Base-by-base conservation (phyloP, 176 grass and related monocot species). In the Bolboschoenus planiculmis region DNA sequence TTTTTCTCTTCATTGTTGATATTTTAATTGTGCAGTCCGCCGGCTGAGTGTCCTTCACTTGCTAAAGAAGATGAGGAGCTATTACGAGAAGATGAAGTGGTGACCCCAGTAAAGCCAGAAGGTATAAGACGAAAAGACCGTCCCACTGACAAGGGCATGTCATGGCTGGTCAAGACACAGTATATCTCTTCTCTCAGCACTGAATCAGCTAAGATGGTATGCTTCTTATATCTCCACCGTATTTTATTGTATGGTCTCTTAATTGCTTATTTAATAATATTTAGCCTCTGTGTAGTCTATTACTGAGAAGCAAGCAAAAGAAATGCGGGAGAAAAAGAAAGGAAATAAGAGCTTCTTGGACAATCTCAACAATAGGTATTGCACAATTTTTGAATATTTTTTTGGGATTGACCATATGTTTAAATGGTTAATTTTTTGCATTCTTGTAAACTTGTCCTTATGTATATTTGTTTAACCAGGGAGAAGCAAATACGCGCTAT, bases 111-210 rank as follows among this genome's bases (percentile, higher is more conserved):
- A 84, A 99, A 99, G 83, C 87, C 81, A 85, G 91, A 95, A 71
- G 93, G 96, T 43, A 95, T 95, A 87, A 95, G 89, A 76, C 89
- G 87, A 88, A 99, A 95, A 86, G 96, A 95, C 58, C 90, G 96
- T 29, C 96, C 96, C 34, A 99, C 92, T 43, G 96, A 99, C 78
- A 87, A 95, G 87, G 96, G 96, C 65, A 88, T 99, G 86, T 93
- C 96, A 87, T 99, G 96, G 96, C 83, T 99, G 87, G 96, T 99
- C 71, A 99, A 99, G 86, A 99, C 96, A 59, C 92, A 99, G 62
- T 99, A 99, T 71, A 99, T 99, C 85, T 99, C 96, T 88, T 91
- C 96, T 56, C 86, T 99, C 24, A 99, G 86, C 48, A 88, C 82
- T 67, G 96, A 99, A 77, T 89, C 90, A 78, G 86, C 96, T 56